Evolutionary conservation across 2,329 filamentous ascomycete genomes (phyloP), one percentile per base, ranked within the genome.

Genomic region (Calonectria crousiana): DNA sequence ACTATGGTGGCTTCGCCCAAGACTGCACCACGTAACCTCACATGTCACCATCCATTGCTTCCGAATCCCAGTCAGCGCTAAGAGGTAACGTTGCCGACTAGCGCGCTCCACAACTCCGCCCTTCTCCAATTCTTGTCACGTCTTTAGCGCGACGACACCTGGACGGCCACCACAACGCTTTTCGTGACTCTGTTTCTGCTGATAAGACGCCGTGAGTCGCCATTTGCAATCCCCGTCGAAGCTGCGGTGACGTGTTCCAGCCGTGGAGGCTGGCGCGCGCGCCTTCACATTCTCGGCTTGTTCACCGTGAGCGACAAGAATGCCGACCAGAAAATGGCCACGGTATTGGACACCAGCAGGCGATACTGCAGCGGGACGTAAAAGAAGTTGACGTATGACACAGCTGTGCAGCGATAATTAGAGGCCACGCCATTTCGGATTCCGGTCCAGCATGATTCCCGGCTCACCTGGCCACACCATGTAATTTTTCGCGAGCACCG

Each of bases 81-180:
- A 18, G 38, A 65, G 16, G 60, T 65, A 65, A 65, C 60, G 60
- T 65, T 65, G 60, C 60, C 14, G 23, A 38, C 58, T 64, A 64
- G 58, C 58, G 58, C 16, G 60, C n/a, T 47, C 60, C 38, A 47
- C 60, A 41, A 30, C 16, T 20, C 16, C 51, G 28, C 51, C 9
- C 51, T 2, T 23, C 44, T 11, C 11, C 44, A 47, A 47, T 47
- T 47, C 51, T 18, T 10, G 51, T 53, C 30, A 9, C 26, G 26
- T 13, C 32, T 28, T 20, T 6, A 16, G 6, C 9, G 23, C 51
- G 14, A 16, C 51, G 2, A 30, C 28, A 13, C 26, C 18, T 53
- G 3, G 51, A 53, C 28, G 23, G 28, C 16, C 51, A n/a, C 23
- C 51, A 30, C 20, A 20, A 9, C 14, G 51, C 30, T 9, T 53